phyloP scores from a whole-genome alignment of 768 basidiomycete species.

The Hericium coralloides region DNA sequence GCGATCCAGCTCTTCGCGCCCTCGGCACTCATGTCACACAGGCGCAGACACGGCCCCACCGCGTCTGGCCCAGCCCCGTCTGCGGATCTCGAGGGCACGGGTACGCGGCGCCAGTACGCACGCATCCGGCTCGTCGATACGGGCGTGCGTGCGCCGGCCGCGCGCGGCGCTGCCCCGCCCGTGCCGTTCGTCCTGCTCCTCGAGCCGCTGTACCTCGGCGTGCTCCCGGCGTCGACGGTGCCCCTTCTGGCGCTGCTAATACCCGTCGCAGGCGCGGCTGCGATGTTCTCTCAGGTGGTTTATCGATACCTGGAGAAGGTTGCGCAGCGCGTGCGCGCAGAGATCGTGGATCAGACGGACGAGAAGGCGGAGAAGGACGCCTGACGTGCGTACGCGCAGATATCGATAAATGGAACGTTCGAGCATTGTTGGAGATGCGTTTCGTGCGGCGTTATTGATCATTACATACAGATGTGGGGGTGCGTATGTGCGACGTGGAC shows the following conservation, averaged over 20 bases:
- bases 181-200: slow-evolving; percentile 46
- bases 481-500: too few species aligned
- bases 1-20: slow-evolving; percentile 31
- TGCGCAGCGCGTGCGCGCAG: not conserved
- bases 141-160: slow-evolving; percentile 39
- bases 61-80: not conserved
- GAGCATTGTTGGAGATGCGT: too few species aligned
- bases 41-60: slow-evolving; percentile 5
- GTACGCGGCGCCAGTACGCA: slow-evolving; percentile 42
- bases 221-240: slow-evolving; percentile 46
- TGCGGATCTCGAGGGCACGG: not conserved
- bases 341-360: not conserved
- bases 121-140: slow-evolving; percentile 45
- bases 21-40: slow-evolving; percentile 17
- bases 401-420: too few species aligned
- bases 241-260: slow-evolving; percentile 24
- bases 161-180: slow-evolving; percentile 13
- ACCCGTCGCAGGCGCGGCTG: slow-evolving; percentile 15
- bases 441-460: too few species aligned
- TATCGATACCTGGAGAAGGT: not conserved
- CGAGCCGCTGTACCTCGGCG: slow-evolving; percentile 52
- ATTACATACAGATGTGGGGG: too few species aligned
- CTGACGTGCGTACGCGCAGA: too few species aligned
- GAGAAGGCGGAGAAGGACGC: too few species aligned
- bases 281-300: slow-evolving; percentile 1